A percentile compares a stretch with the other conserved stretches of the same genome.
Conservation (phyloP, 495 filamentous ascomycete species). For the Lentithecium fluviatile region DNA sequence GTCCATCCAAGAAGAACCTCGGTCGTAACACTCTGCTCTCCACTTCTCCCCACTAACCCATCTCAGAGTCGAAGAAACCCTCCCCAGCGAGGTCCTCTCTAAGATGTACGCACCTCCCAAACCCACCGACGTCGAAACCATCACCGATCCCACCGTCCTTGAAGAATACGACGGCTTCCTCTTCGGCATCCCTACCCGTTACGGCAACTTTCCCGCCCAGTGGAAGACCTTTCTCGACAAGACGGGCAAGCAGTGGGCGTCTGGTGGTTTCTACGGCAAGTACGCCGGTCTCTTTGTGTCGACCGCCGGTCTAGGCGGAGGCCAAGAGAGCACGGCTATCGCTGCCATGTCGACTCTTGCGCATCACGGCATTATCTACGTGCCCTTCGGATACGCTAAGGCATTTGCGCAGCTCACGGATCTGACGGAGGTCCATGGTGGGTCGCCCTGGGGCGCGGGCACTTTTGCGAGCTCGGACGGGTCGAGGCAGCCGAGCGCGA, state of each 20-base stretch:
- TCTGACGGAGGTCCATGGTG: constrained; percentile 76
- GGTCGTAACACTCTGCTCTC: not conserved
- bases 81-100: constrained; percentile 72
- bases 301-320: constrained; percentile 78
- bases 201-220: constrained; percentile 96
- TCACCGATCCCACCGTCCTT: constrained; percentile 63
- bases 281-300: constrained; percentile 89
- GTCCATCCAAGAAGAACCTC: too few relatives aligned
- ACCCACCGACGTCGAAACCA: constrained; percentile 60
- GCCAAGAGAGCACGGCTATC: constrained; percentile 86
- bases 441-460: constrained; percentile 89
- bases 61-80: constrained; percentile 74
- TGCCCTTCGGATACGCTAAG: constrained; percentile 89
- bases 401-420: constrained; percentile 65
- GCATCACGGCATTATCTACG: constrained; percentile 95
- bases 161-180: constrained; percentile 85
- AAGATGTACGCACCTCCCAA: constrained; percentile 91
- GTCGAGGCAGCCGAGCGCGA: constrained; percentile 69
- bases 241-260: constrained; percentile 62
- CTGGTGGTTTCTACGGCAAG: constrained; percentile 82
- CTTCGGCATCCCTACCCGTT: constrained; percentile 95
- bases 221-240: constrained; percentile 91
- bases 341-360: constrained; percentile 81
- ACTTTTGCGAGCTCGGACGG: constrained; percentile 81
- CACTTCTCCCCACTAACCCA: constrained; percentile 1